phyloP scores from a whole-genome alignment of 2,329 filamentous ascomycete genomes.

The Exophiala aquamarina region DNA sequence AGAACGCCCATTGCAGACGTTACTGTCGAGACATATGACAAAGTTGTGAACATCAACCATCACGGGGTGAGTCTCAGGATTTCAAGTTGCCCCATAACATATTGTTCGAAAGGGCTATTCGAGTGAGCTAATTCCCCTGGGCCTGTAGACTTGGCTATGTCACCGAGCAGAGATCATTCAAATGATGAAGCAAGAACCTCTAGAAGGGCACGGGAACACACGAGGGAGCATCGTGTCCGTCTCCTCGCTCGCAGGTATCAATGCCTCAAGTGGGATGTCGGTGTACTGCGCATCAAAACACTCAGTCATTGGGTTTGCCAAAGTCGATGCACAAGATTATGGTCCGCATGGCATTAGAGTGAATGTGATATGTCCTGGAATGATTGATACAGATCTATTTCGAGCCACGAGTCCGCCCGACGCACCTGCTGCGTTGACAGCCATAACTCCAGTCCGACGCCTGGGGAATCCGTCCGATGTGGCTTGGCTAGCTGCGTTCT shows the following conservation, averaged over 20 bases:
- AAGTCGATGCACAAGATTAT: constrained; percentile 37
- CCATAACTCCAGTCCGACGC: constrained; percentile 1
- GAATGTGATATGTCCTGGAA: constrained; percentile 43
- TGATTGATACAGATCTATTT: constrained; percentile 35
- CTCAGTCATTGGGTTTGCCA: constrained; percentile 45
- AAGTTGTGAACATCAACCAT: constrained; percentile 57
- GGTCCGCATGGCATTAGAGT: constrained; percentile 36
- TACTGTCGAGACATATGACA: constrained; percentile 50
- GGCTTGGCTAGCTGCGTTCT: not conserved
- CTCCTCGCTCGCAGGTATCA: constrained; percentile 52
- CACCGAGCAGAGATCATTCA: constrained; percentile 44
- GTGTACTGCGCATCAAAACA: constrained; percentile 46
- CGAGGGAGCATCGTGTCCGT: constrained; percentile 55
- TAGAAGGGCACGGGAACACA: constrained; percentile 35
- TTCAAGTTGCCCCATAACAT: not conserved
- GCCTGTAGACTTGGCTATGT: constrained; percentile 41
- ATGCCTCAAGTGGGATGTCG: constrained; percentile 40
- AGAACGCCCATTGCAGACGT: constrained; percentile 48
- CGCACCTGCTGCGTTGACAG: constrained; percentile 1
- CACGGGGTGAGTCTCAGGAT: constrained; percentile 35
- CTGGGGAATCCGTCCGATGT: constrained; percentile 2
- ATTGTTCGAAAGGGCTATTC: not conserved
- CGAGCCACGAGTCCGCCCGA: constrained; percentile 6
- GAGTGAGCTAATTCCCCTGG: not conserved
- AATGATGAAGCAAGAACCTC: constrained; percentile 49